Base-by-base conservation (phyloP, 116 monocot species). In the Thalassia testudinum region DNA sequence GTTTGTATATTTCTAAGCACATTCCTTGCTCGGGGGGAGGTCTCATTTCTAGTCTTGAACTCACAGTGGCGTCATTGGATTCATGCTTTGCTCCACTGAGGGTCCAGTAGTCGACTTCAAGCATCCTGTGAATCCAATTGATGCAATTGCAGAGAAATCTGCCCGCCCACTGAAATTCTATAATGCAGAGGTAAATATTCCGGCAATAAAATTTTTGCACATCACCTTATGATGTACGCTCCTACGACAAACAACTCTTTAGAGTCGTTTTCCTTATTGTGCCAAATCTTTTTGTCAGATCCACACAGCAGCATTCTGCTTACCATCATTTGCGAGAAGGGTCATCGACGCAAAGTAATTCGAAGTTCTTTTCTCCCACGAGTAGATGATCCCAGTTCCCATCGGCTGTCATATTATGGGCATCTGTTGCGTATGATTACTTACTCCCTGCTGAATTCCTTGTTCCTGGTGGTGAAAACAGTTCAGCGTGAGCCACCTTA, bases 11-110 rank as follows among this genome's bases (percentile, higher is more conserved):
- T 21, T 27, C 27, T 54, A 43, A 30, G 22, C n/a, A n/a, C n/a
- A n/a, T 7, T 40, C 14, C 10, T 7, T 40, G 10, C 6, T 40
- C 38, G 14, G 14, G 14, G 14, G 38, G 38, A 7, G 38, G 14
- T 40, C 14, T 7, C 38, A 40, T 10, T 34, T 34, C 30, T 34
- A 10, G 30, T 34, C 10, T 3, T 50, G 11, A n/a, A n/a, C n/a
- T n/a, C n/a, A n/a, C 75, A 85, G 85, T 61, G 85, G 85, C 13
- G 77, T 85, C 2, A 85, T 85, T 44, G 85, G 85, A 29, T 85
- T 85, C 65, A 85, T 85, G 85, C 62, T 85, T 60, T 85, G 85
- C 65, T 85, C 85, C 48, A 85, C 85, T 17, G 80, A 79, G 52
- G 85, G 85, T 0, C 85, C 73, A 14, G 17, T 58, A 12, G 80